phyloP scores from a whole-genome alignment of 495 filamentous ascomycete species.

The Stereocaulon alpinum region DNA sequence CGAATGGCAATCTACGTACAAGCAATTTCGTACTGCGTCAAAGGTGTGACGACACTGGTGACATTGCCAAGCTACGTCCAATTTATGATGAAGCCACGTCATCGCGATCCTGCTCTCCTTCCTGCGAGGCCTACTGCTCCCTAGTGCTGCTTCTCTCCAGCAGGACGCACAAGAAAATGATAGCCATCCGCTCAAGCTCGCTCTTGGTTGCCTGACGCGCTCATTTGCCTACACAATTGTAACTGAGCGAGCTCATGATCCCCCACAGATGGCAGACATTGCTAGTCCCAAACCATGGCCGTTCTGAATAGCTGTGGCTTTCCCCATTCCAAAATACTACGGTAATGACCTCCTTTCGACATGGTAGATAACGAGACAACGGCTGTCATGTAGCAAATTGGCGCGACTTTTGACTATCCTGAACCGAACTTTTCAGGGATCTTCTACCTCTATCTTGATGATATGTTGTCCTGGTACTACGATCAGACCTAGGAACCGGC shows the following conservation, averaged over 20 bases:
- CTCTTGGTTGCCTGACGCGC: neutral
- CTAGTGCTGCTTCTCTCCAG: neutral
- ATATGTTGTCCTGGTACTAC: constrained; percentile 84
- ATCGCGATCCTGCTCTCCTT: neutral
- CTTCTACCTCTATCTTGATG: constrained; percentile 79
- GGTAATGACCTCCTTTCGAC: neutral
- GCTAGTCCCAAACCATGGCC: no score
- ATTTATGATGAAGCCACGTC: neutral
- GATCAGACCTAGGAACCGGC: constrained; percentile 77
- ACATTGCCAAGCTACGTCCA: neutral
- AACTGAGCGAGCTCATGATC: neutral
- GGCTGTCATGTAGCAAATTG: no score
- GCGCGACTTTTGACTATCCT: neutral
- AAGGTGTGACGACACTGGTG: neutral
- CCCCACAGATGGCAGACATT: neutral
- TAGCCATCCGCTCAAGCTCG: neutral
- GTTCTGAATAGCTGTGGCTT: no score
- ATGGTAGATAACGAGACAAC: neutral
- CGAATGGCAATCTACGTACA: no score
- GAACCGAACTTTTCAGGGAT: neutral
- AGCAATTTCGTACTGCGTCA: no score
- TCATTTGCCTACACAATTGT: neutral
- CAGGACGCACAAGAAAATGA: neutral
- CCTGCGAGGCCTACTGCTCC: neutral
- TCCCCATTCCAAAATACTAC: neutral